A percentile compares a stretch with the other conserved stretches of the same genome.
phyloP scores from a whole-genome alignment of 306 rosid species.

The Citrullus amarus region DNA sequence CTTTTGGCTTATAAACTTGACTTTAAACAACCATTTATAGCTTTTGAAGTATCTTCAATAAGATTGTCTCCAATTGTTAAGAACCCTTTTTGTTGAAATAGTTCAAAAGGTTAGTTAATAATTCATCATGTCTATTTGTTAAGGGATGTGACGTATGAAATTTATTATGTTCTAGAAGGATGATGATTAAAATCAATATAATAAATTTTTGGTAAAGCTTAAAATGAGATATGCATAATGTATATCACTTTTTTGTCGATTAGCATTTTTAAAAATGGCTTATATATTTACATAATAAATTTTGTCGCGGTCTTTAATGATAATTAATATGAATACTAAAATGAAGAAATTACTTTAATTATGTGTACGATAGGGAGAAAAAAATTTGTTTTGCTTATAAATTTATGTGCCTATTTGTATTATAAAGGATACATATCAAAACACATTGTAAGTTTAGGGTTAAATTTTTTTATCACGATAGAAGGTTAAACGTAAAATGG shows the following conservation, averaged over 20 bases:
- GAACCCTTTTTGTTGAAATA: background rate
- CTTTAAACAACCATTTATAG: background rate
- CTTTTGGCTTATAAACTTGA: background rate
- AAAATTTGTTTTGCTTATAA: too few relatives aligned
- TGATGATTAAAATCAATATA: background rate
- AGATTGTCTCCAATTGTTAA: background rate
- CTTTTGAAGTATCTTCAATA: background rate
- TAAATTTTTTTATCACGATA: too few relatives aligned
- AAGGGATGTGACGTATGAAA: background rate
- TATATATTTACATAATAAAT: too few relatives aligned
- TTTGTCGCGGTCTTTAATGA: too few relatives aligned
- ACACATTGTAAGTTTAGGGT: too few relatives aligned
- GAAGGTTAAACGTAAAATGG: too few relatives aligned
- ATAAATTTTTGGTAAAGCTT: background rate
- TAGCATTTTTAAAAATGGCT: background rate
- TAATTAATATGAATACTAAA: too few relatives aligned
- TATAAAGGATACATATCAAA: too few relatives aligned
- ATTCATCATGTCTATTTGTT: background rate
- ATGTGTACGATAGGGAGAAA: too few relatives aligned
- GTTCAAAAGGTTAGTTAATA: background rate
- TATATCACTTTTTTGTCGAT: background rate
- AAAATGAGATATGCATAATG: background rate
- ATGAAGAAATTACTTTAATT: too few relatives aligned
- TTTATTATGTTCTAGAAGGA: background rate
- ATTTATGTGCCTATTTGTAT: too few relatives aligned